Evolutionary conservation across 306 rosid genomes (phyloP).

Genomic region (Trifolium subterraneum): DNA sequence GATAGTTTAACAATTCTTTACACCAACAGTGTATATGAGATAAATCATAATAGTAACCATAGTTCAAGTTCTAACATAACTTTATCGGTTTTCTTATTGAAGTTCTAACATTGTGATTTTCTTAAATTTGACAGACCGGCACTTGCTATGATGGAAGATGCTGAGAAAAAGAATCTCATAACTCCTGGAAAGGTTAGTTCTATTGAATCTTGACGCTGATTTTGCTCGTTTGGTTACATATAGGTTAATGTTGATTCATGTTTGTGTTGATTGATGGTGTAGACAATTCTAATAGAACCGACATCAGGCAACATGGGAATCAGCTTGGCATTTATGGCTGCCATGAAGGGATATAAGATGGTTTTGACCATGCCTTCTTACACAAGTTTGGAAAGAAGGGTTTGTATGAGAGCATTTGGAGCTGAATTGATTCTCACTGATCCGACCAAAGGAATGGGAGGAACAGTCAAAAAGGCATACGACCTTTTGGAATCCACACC

Average conservation of each 20-base stretch:
- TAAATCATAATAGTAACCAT: too few relatives aligned
- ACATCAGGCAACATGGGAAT: constrained; percentile 97
- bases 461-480: constrained; percentile 87
- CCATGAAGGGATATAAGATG: constrained; percentile 84
- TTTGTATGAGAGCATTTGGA: constrained; percentile 75
- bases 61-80: too few relatives aligned
- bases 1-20: too few relatives aligned
- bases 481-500: constrained; percentile 81
- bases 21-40: too few relatives aligned
- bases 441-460: constrained; percentile 65
- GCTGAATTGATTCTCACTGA: constrained; percentile 89
- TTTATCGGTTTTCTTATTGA: too few relatives aligned
- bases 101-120: constrained; percentile 1
- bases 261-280: constrained; percentile 29
- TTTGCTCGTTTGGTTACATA: constrained; percentile 3
- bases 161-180: constrained; percentile 54
- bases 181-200: constrained; percentile 53
- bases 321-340: constrained; percentile 68
- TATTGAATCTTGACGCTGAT: background rate
- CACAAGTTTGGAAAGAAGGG: constrained; percentile 56
- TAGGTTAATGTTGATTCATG: background rate
- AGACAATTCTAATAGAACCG: constrained; percentile 85
- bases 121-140: constrained; percentile 45
- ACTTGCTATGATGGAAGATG: constrained; percentile 52
- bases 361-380: constrained; percentile 76